Percentiles rank a stretch among this genome's conserved stretches.
Conservation (phyloP, 176 grass and related monocot species). For the Cymbopogon citratus region DNA sequence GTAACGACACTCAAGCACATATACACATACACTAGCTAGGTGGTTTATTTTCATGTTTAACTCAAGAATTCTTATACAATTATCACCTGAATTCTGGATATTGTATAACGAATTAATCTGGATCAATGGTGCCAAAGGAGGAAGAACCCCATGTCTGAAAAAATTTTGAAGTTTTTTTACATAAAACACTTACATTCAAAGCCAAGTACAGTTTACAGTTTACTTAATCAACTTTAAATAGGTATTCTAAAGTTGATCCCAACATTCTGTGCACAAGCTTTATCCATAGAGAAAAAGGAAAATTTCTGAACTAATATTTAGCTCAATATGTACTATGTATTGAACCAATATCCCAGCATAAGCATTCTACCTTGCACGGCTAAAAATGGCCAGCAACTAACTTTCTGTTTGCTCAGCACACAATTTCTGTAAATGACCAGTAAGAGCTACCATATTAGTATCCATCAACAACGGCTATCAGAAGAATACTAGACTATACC, state of each 20-base stretch:
- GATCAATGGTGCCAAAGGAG: not conserved
- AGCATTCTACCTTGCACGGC: not conserved
- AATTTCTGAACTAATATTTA: not conserved
- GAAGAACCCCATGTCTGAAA: not conserved
- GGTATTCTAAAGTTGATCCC: not conserved
- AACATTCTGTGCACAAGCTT: not conserved
- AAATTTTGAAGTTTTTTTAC: not conserved
- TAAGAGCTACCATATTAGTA: not conserved
- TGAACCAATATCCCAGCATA: too few species aligned
- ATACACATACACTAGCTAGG: not conserved
- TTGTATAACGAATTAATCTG: not conserved
- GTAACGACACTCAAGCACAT: not conserved
- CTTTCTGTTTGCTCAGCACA: not conserved
- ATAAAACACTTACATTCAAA: not conserved
- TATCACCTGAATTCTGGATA: not conserved
- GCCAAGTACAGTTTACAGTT: not conserved
- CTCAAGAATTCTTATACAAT: not conserved
- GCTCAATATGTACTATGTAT: not conserved
- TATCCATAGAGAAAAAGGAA: not conserved
- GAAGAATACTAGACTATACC: not conserved
- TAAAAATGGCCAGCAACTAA: not conserved
- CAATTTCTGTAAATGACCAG: not conserved
- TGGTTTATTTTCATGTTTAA: not conserved
- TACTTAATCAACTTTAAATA: not conserved
- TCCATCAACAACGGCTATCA: not conserved